A percentile compares a stretch with the other conserved stretches of the same genome.
Evolutionary conservation across 2,329 filamentous ascomycete genomes (phyloP).

Genomic region (Colletotrichum phormii): DNA sequence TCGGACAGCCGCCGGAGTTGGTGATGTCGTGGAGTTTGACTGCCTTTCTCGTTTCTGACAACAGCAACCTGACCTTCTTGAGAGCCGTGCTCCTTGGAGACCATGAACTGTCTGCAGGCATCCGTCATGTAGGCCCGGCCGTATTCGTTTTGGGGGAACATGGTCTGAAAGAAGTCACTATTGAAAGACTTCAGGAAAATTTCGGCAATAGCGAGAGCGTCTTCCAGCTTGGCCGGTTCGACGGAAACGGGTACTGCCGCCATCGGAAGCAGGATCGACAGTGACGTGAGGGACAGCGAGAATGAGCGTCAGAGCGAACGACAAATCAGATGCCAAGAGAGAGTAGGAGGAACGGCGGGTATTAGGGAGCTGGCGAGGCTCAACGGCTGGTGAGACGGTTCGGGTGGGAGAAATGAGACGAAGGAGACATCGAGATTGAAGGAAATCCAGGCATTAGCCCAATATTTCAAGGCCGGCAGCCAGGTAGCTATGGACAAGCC

Average conservation of each 20-base stretch:
- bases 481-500: neutral
- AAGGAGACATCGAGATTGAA: neutral
- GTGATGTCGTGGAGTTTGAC: neutral
- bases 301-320: neutral
- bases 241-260: conserved; percentile 6
- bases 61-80: conserved; percentile 32
- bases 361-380: neutral
- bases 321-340: neutral
- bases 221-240: conserved; percentile 15
- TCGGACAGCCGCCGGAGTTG: neutral
- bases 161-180: conserved; percentile 27
- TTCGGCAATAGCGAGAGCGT: conserved; percentile 26
- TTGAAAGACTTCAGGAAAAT: conserved; percentile 35
- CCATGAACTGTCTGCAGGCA: conserved; percentile 22
- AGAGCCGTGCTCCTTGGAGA: conserved; percentile 11
- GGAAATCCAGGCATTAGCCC: neutral
- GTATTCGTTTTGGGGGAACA: conserved; percentile 30
- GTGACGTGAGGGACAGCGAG: neutral
- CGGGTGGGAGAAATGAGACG: conserved; percentile 12
- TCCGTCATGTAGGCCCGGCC: conserved; percentile 28
- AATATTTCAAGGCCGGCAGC: neutral
- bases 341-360: neutral
- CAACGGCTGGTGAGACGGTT: neutral
- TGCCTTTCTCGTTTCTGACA: conserved; percentile 26
- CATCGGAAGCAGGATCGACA: neutral